These are phyloP conservation scores for Sporobolomyces pararoseus DNA, from an alignment of 768 basidiomycete species.

Conservation along the genomic window DNA sequence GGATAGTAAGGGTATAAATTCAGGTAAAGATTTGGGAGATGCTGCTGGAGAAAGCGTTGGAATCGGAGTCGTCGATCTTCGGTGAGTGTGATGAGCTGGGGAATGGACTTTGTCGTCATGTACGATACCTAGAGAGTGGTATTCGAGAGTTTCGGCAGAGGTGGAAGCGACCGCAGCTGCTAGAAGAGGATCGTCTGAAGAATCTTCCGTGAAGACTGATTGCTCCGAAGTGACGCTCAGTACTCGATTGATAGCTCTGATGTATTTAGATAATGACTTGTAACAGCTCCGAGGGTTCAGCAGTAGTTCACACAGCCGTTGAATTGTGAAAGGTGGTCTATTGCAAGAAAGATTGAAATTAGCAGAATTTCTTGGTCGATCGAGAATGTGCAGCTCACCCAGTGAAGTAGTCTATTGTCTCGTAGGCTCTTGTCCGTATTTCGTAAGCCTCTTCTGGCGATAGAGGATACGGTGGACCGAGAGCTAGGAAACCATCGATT, in stretches of 20 bases:
- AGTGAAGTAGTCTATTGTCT: constrained; percentile 36
- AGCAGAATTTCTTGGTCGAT: background rate
- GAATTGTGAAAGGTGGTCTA: constrained; percentile 72
- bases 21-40: background rate
- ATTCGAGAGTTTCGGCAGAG: constrained; percentile 30
- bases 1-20: constrained; percentile 39
- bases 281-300: constrained; percentile 67
- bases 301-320: constrained; percentile 79
- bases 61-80: constrained; percentile 1
- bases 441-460: constrained; percentile 49
- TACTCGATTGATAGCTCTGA: constrained; percentile 77
- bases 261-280: constrained; percentile 74
- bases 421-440: constrained; percentile 25
- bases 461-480: constrained; percentile 60
- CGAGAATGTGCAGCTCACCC: constrained; percentile 11
- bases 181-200: constrained; percentile 9
- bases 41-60: background rate
- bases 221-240: constrained; percentile 73
- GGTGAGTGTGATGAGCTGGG: constrained; percentile 14
- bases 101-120: constrained; percentile 20
- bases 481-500: constrained; percentile 48
- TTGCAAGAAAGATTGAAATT: background rate
- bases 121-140: constrained; percentile 21
- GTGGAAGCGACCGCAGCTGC: constrained; percentile 33
- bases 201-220: constrained; percentile 35